phyloP scores from a whole-genome alignment of 768 basidiomycete genomes.

The Kwoniella newhampshirensis region DNA sequence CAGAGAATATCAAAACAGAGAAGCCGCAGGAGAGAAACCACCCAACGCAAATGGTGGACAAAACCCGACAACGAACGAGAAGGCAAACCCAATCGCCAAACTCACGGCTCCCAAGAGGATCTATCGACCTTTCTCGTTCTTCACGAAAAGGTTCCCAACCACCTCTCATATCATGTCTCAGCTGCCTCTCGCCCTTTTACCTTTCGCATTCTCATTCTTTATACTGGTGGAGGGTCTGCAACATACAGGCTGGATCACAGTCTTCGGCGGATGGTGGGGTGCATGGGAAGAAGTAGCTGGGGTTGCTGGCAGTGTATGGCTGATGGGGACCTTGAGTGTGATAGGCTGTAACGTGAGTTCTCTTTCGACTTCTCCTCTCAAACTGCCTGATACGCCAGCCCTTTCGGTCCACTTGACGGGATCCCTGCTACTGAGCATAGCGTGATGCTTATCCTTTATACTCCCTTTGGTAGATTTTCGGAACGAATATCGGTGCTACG shows the following conservation, averaged over 20 bases:
- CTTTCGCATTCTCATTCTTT: slow-evolving; percentile 92
- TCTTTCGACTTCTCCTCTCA: slow-evolving; percentile 1
- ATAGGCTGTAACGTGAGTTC: slow-evolving; percentile 66
- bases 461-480: slow-evolving; percentile 58
- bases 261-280: slow-evolving; percentile 71
- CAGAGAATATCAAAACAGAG: no score
- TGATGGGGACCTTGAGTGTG: slow-evolving; percentile 71
- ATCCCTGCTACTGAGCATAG: no score
- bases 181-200: slow-evolving; percentile 76
- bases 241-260: slow-evolving; percentile 79
- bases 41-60: no score
- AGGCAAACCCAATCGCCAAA: neutral
- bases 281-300: slow-evolving; percentile 57
- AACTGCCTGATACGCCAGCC: neutral
- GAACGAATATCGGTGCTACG: slow-evolving; percentile 88
- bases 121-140: slow-evolving; percentile 6
- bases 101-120: neutral
- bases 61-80: neutral
- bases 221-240: slow-evolving; percentile 84
- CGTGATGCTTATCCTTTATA: no score
- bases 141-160: slow-evolving; percentile 63
- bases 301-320: slow-evolving; percentile 62
- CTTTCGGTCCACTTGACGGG: neutral
- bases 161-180: slow-evolving; percentile 58
- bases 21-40: no score